phyloP scores from a whole-genome alignment of 495 filamentous ascomycete genomes.

The Aspergillus heteromorphus region DNA sequence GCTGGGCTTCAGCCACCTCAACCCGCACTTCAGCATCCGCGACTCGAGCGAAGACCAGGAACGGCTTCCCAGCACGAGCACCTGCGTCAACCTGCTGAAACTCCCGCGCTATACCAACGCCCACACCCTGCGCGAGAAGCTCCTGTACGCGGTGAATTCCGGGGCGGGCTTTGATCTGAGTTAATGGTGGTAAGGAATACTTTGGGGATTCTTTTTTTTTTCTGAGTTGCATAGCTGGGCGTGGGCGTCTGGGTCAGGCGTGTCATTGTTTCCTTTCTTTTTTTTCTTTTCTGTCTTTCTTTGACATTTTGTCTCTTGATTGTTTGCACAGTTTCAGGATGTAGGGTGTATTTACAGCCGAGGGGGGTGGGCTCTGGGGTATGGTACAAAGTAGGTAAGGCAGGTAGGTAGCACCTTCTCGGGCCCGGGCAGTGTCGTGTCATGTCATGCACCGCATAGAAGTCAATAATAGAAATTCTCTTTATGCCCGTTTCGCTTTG shows the following conservation, averaged over 20 bases:
- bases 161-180: slow-evolving; percentile 95
- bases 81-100: slow-evolving; percentile 94
- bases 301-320: not conserved
- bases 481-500: too few species aligned
- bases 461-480: too few species aligned
- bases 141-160: slow-evolving; percentile 86
- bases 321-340: not conserved
- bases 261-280: slow-evolving; percentile 13
- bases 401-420: too few species aligned
- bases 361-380: not conserved
- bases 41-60: slow-evolving; percentile 77
- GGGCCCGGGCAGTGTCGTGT: too few species aligned
- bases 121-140: slow-evolving; percentile 61
- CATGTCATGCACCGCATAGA: too few species aligned
- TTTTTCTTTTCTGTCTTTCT: too few species aligned
- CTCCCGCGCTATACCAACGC: slow-evolving; percentile 73
- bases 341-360: not conserved
- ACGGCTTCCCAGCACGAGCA: slow-evolving; percentile 88
- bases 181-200: slow-evolving; percentile 28
- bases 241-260: slow-evolving; percentile 21
- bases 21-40: slow-evolving; percentile 82
- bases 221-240: slow-evolving; percentile 26
- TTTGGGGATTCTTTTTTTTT: too few species aligned
- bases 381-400: too few species aligned
- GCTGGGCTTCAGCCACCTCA: slow-evolving; percentile 81